phyloP scores from a whole-genome alignment of 352 stramenopile species.

The Phytophthora megakarya region DNA sequence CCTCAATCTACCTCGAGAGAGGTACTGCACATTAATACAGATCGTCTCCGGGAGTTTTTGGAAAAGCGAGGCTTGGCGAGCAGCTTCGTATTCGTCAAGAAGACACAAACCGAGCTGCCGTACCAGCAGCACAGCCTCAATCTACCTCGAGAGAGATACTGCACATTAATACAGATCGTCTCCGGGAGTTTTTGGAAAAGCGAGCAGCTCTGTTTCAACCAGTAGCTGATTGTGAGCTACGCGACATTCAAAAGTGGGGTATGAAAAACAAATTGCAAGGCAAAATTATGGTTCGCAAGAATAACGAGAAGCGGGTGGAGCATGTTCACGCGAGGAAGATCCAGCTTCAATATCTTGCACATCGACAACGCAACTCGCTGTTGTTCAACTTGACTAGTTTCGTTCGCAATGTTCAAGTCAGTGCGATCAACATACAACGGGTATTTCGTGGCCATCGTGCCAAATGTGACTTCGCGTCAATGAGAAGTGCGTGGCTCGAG shows the following conservation, averaged over 20 bases:
- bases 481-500: conserved; percentile 30
- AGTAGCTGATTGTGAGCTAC: conserved; percentile 40
- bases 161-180: conserved; percentile 39
- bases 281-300: conserved; percentile 51
- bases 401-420: conserved; percentile 30
- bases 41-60: too few species aligned
- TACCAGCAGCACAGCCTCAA: background rate
- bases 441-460: conserved; percentile 53
- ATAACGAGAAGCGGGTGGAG: conserved; percentile 44
- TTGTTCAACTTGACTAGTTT: conserved; percentile 44
- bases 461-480: conserved; percentile 40
- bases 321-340: conserved; percentile 55
- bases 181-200: conserved; percentile 45
- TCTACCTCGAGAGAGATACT: conserved; percentile 11
- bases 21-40: too few species aligned
- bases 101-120: conserved; percentile 31
- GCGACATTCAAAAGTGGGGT: conserved; percentile 26
- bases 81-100: conserved; percentile 63
- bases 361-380: conserved; percentile 42
- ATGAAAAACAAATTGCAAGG: conserved; percentile 54
- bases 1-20: conserved; percentile 1
- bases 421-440: conserved; percentile 58
- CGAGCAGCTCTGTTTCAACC: conserved; percentile 35
- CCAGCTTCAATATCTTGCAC: conserved; percentile 54
- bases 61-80: too few species aligned